These are phyloP conservation scores for Silybum marianum DNA, from an alignment of 129 eudicot genomes.

Conservation along the genomic window DNA sequence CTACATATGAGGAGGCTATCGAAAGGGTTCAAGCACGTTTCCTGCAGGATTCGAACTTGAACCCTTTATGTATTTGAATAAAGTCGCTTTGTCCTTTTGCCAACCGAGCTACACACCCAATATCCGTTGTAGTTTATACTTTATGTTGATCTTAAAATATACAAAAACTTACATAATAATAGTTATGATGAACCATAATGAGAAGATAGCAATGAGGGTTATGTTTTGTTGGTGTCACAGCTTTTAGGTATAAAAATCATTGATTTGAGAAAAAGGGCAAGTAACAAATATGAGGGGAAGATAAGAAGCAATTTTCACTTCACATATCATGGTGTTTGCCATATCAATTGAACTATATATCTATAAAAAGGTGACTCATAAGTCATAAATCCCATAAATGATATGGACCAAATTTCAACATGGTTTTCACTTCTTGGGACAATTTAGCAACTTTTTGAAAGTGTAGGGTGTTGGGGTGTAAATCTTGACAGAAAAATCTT, in stretches of 20 bases:
- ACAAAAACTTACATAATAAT: conserved; percentile 1
- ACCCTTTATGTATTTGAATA: no score
- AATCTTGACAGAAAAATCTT: background rate
- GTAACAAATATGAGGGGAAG: conserved; percentile 51
- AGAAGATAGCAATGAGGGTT: conserved; percentile 47
- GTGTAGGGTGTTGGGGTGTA: conserved; percentile 24
- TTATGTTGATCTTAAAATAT: background rate
- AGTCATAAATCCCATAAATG: conserved; percentile 10
- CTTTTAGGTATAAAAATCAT: conserved; percentile 82
- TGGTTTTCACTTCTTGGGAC: conserved; percentile 21
- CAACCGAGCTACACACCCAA: no score
- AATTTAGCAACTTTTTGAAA: conserved; percentile 22
- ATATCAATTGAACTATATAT: conserved; percentile 45
- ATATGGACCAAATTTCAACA: conserved; percentile 23
- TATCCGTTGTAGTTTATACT: background rate
- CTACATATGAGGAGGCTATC: no score
- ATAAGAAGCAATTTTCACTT: conserved; percentile 65
- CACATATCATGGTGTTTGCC: conserved; percentile 80
- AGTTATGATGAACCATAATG: conserved; percentile 35
- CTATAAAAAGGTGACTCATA: conserved; percentile 36
- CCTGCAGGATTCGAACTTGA: no score
- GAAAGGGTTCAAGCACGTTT: no score
- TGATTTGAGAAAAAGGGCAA: conserved; percentile 31
- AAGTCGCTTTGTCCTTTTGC: no score
- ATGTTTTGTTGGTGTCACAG: conserved; percentile 62